Evolutionary conservation across 495 filamentous ascomycete species (phyloP).

Genomic region (Lindgomyces ingoldianus): DNA sequence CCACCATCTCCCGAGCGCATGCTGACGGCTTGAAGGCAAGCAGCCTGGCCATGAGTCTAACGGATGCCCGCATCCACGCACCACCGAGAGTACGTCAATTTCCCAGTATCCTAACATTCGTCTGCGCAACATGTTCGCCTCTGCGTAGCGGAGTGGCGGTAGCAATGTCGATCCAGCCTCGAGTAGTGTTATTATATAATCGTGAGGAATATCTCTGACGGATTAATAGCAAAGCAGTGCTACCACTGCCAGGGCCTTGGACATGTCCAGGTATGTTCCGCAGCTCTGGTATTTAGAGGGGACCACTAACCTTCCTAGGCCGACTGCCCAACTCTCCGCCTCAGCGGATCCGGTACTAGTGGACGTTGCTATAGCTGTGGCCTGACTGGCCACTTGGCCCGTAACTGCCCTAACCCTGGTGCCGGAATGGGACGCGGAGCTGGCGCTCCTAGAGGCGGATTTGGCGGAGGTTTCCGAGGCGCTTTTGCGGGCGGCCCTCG

Average conservation of each 20-base stretch:
- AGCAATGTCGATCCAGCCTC: too few relatives aligned
- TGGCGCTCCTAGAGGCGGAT: slow-evolving; percentile 69
- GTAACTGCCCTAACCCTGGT: slow-evolving; percentile 76
- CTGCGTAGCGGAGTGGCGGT: too few relatives aligned
- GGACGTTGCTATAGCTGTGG: slow-evolving; percentile 96
- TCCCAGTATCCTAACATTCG: not conserved
- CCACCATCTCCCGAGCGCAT: slow-evolving; percentile 49
- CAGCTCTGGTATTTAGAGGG: not conserved
- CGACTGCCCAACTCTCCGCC: slow-evolving; percentile 94
- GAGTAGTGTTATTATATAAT: slow-evolving; percentile 9
- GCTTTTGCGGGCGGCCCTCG: slow-evolving; percentile 69
- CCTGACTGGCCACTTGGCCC: slow-evolving; percentile 86
- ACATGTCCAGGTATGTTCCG: slow-evolving; percentile 70
- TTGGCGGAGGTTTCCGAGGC: slow-evolving; percentile 66
- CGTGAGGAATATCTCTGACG: slow-evolving; percentile 37
- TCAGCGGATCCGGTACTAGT: slow-evolving; percentile 75
- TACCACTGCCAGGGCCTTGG: slow-evolving; percentile 99
- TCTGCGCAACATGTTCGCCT: not conserved
- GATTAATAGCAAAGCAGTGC: slow-evolving; percentile 83
- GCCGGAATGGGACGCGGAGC: slow-evolving; percentile 65
- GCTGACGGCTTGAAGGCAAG: slow-evolving; percentile 48
- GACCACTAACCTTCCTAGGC: slow-evolving; percentile 50
- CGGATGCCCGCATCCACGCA: slow-evolving; percentile 91
- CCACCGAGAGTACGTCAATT: slow-evolving; percentile 74
- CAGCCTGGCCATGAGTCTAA: slow-evolving; percentile 86